Conservation (phyloP, 2,329 filamentous ascomycete genomes). For the Botrytis medusae region DNA sequence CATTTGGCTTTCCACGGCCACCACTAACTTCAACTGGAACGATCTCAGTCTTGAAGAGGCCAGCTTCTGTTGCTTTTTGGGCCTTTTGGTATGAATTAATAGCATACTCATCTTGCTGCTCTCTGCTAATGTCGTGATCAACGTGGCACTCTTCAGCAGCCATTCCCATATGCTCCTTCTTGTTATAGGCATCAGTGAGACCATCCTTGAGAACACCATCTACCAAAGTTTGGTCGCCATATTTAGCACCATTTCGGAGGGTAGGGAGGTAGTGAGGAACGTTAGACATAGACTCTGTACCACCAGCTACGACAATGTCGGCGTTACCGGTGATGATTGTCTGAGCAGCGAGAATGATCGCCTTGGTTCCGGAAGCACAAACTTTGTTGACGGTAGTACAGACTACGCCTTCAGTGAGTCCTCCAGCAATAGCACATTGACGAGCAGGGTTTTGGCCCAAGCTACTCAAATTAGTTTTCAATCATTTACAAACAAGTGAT, state of each 20-base stretch:
- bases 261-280: constrained; percentile 90
- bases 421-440: constrained; percentile 88
- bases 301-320: constrained; percentile 88
- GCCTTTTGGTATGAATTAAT: constrained; percentile 94
- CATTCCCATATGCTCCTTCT: constrained; percentile 96
- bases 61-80: constrained; percentile 77
- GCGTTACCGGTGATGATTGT: constrained; percentile 97
- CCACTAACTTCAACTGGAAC: constrained; percentile 84
- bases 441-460: constrained; percentile 94
- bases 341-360: constrained; percentile 90
- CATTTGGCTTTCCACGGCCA: constrained; percentile 83
- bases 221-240: constrained; percentile 83
- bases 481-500: constrained; percentile 4
- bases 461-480: constrained; percentile 49
- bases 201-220: constrained; percentile 95
- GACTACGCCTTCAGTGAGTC: constrained; percentile 75
- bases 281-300: constrained; percentile 98
- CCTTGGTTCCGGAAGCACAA: constrained; percentile 92
- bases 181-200: constrained; percentile 85
- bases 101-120: constrained; percentile 92
- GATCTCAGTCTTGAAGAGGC: constrained; percentile 83
- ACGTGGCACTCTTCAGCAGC: constrained; percentile 87
- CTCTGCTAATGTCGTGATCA: constrained; percentile 78
- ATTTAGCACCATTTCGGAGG: constrained; percentile 86
- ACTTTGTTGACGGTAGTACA: constrained; percentile 99